Conservation (phyloP, 306 rosid genomes). For the Styphnolobium japonicum region DNA sequence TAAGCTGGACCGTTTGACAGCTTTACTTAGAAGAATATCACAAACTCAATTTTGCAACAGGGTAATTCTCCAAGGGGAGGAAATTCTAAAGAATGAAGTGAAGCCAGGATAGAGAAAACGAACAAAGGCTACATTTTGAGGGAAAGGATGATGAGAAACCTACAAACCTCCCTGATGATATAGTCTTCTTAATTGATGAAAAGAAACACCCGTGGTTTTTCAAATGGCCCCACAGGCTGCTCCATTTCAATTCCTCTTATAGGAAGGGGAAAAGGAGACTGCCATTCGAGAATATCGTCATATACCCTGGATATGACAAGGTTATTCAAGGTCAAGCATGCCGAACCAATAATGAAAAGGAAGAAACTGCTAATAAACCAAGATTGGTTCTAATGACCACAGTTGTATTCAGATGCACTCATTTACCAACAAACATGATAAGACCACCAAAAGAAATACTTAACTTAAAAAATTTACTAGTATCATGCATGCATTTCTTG, state of each 20-base stretch:
- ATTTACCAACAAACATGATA: neutral
- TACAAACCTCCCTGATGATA: constrained; percentile 61
- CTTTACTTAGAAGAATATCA: neutral
- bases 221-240: constrained; percentile 58
- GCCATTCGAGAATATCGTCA: constrained; percentile 47
- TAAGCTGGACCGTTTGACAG: too few species aligned
- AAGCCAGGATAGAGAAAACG: constrained; percentile 69
- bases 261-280: constrained; percentile 54
- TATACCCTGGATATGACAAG: constrained; percentile 61
- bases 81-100: too few species aligned
- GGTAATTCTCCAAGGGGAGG: too few species aligned
- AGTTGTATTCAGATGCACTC: neutral
- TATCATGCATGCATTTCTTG: neutral
- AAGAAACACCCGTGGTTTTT: constrained; percentile 45
- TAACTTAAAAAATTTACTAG: neutral
- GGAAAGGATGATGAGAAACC: constrained; percentile 73
- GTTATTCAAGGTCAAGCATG: too few species aligned
- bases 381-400: constrained; percentile 32
- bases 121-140: constrained; percentile 52
- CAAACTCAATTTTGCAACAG: constrained; percentile 24
- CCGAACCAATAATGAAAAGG: too few species aligned
- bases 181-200: constrained; percentile 51
- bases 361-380: constrained; percentile 41
- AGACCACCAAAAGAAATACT: neutral
- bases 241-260: constrained; percentile 51